These are phyloP conservation scores for Clarkia xantiana DNA, from an alignment of 345 rosid genomes.

Conservation along the genomic window DNA sequence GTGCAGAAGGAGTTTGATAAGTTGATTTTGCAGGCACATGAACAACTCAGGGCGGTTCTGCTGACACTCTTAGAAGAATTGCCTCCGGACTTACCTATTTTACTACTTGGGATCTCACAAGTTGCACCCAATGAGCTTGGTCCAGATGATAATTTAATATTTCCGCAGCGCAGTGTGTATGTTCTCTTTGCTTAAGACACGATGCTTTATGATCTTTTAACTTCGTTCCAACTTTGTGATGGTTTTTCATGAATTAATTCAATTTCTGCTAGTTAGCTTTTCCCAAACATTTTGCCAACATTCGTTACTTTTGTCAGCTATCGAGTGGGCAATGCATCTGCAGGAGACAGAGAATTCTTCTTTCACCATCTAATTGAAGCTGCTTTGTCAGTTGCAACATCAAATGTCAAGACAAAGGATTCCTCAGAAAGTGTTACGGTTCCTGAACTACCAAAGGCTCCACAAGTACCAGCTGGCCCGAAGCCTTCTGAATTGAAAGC, in stretches of 20 bases:
- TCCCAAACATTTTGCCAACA: too few relatives aligned
- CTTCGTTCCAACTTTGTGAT: too few relatives aligned
- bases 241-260: too few relatives aligned
- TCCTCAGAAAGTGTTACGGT: constrained; percentile 27
- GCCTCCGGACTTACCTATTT: constrained; percentile 73
- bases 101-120: constrained; percentile 71
- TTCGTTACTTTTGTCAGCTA: constrained; percentile 40
- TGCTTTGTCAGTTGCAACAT: constrained; percentile 56
- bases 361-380: constrained; percentile 72
- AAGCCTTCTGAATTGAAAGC: constrained; percentile 89
- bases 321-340: constrained; percentile 59
- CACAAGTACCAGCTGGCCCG: constrained; percentile 69
- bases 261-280: too few relatives aligned
- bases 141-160: constrained; percentile 34
- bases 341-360: constrained; percentile 67
- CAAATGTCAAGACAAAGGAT: constrained; percentile 36
- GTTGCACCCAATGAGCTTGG: constrained; percentile 39
- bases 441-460: constrained; percentile 78
- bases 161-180: constrained; percentile 65
- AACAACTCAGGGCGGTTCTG: constrained; percentile 87
- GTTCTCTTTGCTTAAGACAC: constrained; percentile 15
- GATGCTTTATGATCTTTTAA: neutral
- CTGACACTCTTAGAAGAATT: constrained; percentile 83
- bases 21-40: constrained; percentile 67
- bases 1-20: constrained; percentile 1